phyloP scores from a whole-genome alignment of 2,329 filamentous ascomycete genomes.

The Diaporthe sp. region DNA sequence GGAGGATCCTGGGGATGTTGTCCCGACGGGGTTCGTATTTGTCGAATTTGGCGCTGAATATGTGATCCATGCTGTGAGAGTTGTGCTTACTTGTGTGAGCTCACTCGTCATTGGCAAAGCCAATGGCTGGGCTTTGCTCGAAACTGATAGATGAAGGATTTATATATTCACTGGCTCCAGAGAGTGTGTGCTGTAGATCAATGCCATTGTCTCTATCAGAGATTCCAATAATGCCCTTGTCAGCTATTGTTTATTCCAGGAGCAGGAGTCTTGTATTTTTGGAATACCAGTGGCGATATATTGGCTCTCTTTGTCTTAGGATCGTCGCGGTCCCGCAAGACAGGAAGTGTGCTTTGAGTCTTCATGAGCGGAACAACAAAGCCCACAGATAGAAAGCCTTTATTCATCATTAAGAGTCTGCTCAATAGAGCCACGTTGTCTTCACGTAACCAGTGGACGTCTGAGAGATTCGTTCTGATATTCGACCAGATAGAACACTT shows the following conservation, averaged over 20 bases:
- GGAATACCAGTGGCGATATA: neutral
- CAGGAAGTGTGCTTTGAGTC: no score
- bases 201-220: neutral
- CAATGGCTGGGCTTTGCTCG: neutral
- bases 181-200: no score
- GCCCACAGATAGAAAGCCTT: neutral
- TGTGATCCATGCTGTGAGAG: neutral
- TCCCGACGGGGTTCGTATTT: neutral
- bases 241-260: no score
- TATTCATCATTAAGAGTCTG: rapidly evolving
- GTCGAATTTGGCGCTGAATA: no score
- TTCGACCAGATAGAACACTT: no score
- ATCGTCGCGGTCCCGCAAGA: neutral
- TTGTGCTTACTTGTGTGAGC: neutral
- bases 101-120: neutral
- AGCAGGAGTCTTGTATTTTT: neutral
- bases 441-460: neutral
- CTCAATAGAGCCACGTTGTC: neutral
- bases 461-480: no score
- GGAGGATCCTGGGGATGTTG: neutral
- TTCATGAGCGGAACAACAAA: neutral
- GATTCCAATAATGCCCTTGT: neutral
- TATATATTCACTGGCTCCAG: neutral
- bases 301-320: neutral
- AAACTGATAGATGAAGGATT: no score